phyloP scores from a whole-genome alignment of 1,284 basidiomycete species.

The Ceratorhiza oryzae-sativae region DNA sequence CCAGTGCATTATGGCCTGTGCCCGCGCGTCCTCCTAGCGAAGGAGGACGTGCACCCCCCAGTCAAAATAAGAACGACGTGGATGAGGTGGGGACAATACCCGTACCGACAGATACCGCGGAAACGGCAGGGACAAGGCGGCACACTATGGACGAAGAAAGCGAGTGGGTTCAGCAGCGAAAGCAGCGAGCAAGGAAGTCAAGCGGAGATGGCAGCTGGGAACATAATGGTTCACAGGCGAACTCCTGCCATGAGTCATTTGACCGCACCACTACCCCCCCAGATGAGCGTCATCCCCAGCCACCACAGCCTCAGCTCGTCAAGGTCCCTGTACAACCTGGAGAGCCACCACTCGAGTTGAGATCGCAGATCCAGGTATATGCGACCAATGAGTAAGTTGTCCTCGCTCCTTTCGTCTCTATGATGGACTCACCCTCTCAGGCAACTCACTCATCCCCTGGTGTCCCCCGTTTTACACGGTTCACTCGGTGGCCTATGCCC shows the following conservation, averaged over 20 bases:
- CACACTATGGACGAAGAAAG: slow-evolving; percentile 22
- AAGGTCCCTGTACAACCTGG: slow-evolving; percentile 32
- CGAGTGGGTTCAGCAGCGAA: slow-evolving; percentile 32
- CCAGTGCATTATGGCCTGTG: slow-evolving; percentile 64
- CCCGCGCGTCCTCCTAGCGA: slow-evolving; percentile 34
- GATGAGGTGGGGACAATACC: slow-evolving; percentile 25
- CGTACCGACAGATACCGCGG: slow-evolving; percentile 21
- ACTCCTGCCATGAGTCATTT: background rate
- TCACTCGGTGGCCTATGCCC: slow-evolving; percentile 94
- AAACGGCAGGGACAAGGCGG: slow-evolving; percentile 12
- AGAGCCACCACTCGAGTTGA: slow-evolving; percentile 32
- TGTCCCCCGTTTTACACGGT: slow-evolving; percentile 76
- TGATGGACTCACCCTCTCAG: background rate
- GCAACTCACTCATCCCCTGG: slow-evolving; percentile 82
- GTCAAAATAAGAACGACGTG: background rate
- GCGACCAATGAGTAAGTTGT: slow-evolving; percentile 34
- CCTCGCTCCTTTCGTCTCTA: too few species aligned
- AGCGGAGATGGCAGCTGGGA: background rate
- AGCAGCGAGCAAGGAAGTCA: background rate
- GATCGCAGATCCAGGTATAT: slow-evolving; percentile 36
- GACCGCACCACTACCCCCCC: slow-evolving; percentile 31
- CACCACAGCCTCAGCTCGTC: slow-evolving; percentile 3
- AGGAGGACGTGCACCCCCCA: slow-evolving; percentile 2
- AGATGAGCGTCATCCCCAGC: slow-evolving; percentile 22
- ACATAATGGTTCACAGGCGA: background rate